Percentiles rank a stretch among this genome's conserved stretches.
Conservation (phyloP, 73 alveolate genomes). For the Effrenium voratum region DNA sequence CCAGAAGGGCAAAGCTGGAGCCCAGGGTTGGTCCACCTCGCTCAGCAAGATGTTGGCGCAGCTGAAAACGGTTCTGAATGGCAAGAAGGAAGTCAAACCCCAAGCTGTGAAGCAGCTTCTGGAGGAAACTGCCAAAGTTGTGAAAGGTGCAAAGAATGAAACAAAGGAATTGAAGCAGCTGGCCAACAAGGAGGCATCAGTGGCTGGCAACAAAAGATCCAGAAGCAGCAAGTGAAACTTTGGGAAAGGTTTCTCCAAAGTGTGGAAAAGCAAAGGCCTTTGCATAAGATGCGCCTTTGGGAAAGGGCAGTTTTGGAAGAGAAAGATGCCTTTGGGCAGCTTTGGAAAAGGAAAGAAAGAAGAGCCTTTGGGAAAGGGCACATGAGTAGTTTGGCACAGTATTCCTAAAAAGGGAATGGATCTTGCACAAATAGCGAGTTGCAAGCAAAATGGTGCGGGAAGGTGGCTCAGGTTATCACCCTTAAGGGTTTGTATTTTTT, state of each 20-base stretch:
- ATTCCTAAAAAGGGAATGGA: too few relatives aligned
- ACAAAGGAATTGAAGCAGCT: slow-evolving; percentile 4
- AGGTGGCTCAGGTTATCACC: too few relatives aligned
- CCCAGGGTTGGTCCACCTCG: background rate
- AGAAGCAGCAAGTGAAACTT: background rate
- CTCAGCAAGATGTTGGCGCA: background rate
- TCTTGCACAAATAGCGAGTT: too few relatives aligned
- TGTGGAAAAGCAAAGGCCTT: too few relatives aligned
- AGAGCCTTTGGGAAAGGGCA: background rate
- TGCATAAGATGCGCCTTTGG: background rate
- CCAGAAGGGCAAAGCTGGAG: background rate
- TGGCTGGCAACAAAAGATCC: background rate
- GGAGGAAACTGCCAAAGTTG: background rate
- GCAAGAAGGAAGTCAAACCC: background rate
- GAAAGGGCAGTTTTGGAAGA: background rate
- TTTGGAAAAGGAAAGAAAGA: background rate
- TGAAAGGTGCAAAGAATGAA: slow-evolving; percentile 32
- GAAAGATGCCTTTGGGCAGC: too few relatives aligned
- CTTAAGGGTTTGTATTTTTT: too few relatives aligned
- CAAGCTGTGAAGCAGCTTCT: background rate
- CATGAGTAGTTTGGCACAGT: too few relatives aligned
- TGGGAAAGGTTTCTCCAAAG: background rate
- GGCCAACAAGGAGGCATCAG: slow-evolving; percentile 2
- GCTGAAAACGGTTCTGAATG: too few relatives aligned
- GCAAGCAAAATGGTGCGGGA: too few relatives aligned